Conservation (phyloP, 2,329 filamentous ascomycete genomes). For the Diaporthe vexans region DNA sequence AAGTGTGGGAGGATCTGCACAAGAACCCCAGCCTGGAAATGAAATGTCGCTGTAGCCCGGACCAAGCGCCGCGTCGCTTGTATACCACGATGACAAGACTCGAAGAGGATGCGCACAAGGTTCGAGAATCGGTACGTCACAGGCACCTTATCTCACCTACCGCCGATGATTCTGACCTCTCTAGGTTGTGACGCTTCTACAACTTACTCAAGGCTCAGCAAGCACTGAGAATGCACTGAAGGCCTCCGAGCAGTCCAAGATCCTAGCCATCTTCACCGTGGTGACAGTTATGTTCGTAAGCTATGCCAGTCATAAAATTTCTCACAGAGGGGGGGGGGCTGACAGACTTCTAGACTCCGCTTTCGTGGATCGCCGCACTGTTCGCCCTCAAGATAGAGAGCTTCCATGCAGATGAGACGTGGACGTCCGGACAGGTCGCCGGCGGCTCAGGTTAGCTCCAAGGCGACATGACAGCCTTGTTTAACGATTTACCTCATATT, state of each 20-base stretch:
- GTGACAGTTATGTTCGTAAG: constrained; percentile 16
- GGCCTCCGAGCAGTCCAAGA: constrained; percentile 24
- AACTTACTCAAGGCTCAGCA: constrained; percentile 11
- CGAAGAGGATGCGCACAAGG: constrained; percentile 5
- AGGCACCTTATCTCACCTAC: fast-evolving
- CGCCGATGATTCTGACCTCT: not conserved
- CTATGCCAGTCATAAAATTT: not conserved
- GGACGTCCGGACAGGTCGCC: constrained; percentile 5
- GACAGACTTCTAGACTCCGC: not conserved
- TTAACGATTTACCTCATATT: not conserved
- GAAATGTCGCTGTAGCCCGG: not conserved
- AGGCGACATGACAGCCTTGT: not conserved
- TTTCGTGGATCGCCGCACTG: constrained; percentile 5
- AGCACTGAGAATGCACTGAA: constrained; percentile 18
- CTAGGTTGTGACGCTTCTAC: constrained; percentile 10
- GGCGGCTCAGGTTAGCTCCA: not conserved
- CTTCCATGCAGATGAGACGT: constrained; percentile 13
- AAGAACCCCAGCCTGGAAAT: not conserved
- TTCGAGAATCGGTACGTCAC: not conserved
- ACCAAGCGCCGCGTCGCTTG: not conserved
- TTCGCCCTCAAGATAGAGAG: constrained; percentile 9
- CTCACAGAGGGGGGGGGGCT: too few relatives aligned
- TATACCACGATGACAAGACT: constrained; percentile 2
- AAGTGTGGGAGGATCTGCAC: constrained; percentile 15
- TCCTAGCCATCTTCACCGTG: constrained; percentile 14